Evolutionary conservation across 2,329 filamentous ascomycete genomes (phyloP), one percentile per base, ranked within the genome.

Genomic region (Dothiorella sarmentorum): DNA sequence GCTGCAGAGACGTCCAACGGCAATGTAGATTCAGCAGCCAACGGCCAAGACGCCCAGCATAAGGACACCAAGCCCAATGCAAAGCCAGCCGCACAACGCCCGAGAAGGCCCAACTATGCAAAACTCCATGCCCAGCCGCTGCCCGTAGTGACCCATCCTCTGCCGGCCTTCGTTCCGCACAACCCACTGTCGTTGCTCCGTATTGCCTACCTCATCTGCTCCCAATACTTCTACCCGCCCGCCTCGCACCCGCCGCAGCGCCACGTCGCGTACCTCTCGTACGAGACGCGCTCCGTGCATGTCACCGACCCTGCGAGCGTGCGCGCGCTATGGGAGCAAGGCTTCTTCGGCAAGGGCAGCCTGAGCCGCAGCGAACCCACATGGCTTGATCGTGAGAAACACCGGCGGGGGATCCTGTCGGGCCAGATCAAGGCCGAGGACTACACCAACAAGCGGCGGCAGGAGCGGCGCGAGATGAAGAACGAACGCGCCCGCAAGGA

Each of bases 331-430:
- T 99, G 95, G 94, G 90, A 96, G 73, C 90, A 95, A 76, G 94
- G 94, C 4, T 99, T 99, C 75, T 99, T 93, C 73, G 95, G 95
- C 47, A 97, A 97, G 73, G 94, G 94, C 43, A 93, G 80, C 66
- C 78, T 97, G 60, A 97, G 92, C 76, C 85, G 95, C 66, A 97
- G 92, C 78, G 93, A 99, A 72, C 93, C 93, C 3, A 94, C 86
- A 65, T 99, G 94, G 94, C 74, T 96, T 52, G 89, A 89, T 63
- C 82, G 89, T 62, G 91, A 96, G 73, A 88, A 90, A 72, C 85
- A 87, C 26, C 83, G 87, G 52, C 81, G 81, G 60, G 89, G 89
- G 10, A 18, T 45, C 13, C 13, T 27, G 27, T 53, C 47, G 15
- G 57, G 57, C 7, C 57, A 55, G 22, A 73, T 86, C 15, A 76